These are phyloP conservation scores for Clonostachys rhizophaga DNA, from an alignment of 2,329 filamentous ascomycete species.

Conservation along the genomic window DNA sequence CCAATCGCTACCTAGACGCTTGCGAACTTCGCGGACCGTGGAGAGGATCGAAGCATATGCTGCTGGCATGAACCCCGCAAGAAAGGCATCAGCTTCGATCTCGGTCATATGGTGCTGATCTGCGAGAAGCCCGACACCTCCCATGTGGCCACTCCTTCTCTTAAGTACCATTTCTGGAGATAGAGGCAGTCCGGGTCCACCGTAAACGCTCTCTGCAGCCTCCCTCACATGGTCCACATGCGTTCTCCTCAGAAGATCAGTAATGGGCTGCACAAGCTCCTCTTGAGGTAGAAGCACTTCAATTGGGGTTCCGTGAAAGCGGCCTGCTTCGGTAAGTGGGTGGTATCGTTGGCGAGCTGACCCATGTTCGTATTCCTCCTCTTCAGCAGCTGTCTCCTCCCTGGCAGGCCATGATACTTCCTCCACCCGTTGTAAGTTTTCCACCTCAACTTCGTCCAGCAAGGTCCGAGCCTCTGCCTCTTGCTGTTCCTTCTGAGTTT, in stretches of 20 bases:
- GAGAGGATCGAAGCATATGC: constrained; percentile 66
- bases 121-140: constrained; percentile 59
- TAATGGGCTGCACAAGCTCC: constrained; percentile 67
- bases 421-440: constrained; percentile 7
- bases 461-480: constrained; percentile 14
- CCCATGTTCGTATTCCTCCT: constrained; percentile 26
- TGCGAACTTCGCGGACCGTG: constrained; percentile 67
- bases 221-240: constrained; percentile 71
- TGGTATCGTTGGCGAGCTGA: constrained; percentile 54
- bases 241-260: constrained; percentile 60
- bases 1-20: constrained; percentile 68
- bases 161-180: constrained; percentile 56
- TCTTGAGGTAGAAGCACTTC: constrained; percentile 71
- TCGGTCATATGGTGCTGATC: constrained; percentile 64
- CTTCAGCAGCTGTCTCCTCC: constrained; percentile 18
- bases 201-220: constrained; percentile 70
- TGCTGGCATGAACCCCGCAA: constrained; percentile 65
- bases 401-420: constrained; percentile 10
- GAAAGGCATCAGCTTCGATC: constrained; percentile 70
- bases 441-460: constrained; percentile 19
- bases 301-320: constrained; percentile 66
- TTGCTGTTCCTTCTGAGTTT: constrained; percentile 27
- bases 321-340: constrained; percentile 68
- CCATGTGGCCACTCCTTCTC: constrained; percentile 54
- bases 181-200: constrained; percentile 65